Evolutionary conservation across 768 basidiomycete species (phyloP).

Genomic region (Collybiopsis luxurians): DNA sequence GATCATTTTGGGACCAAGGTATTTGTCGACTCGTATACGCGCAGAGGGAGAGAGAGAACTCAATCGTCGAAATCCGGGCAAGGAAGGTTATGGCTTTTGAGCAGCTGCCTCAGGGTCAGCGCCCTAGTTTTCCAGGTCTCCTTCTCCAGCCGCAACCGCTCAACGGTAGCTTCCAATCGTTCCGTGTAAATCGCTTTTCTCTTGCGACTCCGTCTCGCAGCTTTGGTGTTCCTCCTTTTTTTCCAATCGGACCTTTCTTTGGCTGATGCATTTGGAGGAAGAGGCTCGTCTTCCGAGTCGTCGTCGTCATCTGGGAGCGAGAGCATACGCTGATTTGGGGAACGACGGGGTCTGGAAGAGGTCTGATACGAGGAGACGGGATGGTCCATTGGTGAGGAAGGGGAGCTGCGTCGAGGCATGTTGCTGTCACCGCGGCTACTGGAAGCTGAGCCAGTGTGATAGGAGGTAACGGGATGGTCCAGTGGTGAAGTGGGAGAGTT

Average conservation of each 20-base stretch:
- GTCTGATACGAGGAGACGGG: neutral
- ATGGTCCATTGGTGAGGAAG: neutral
- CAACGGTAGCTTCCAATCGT: constrained; percentile 48
- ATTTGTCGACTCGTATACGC: too few species aligned
- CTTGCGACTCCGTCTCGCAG: constrained; percentile 69
- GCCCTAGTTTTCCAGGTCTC: constrained; percentile 52
- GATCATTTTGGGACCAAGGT: too few species aligned
- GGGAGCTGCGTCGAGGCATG: neutral
- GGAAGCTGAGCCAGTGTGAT: neutral
- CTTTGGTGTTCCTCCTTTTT: constrained; percentile 81
- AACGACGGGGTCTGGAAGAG: neutral
- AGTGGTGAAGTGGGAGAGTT: neutral
- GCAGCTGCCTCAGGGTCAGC: constrained; percentile 34
- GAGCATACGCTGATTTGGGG: neutral
- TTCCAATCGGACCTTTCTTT: constrained; percentile 74
- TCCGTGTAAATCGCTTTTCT: constrained; percentile 64
- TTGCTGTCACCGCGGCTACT: neutral
- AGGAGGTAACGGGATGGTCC: neutral
- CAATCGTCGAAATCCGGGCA: constrained; percentile 34
- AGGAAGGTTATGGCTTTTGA: constrained; percentile 46
- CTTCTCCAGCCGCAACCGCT: constrained; percentile 43
- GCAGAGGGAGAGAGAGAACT: too few species aligned
- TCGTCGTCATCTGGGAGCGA: constrained; percentile 46
- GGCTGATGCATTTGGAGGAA: constrained; percentile 45
- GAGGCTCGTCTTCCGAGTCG: constrained; percentile 38